These are phyloP conservation scores for Pelagophyceae sp. DNA, from an alignment of 352 stramenopile genomes.

Conservation along the genomic window DNA sequence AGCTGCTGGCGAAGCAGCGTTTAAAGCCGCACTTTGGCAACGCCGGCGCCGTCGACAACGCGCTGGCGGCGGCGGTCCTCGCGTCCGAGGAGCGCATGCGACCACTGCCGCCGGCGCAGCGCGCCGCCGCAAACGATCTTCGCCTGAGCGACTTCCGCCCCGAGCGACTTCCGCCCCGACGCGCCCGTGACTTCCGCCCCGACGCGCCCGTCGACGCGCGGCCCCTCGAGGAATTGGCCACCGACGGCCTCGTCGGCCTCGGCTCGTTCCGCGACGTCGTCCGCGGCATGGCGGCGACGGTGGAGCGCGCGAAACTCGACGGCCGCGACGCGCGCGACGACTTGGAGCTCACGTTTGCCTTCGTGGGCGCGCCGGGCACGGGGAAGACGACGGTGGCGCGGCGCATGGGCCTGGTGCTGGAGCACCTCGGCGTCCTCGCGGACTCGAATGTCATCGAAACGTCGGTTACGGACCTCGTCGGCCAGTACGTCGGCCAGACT, in stretches of 20 bases:
- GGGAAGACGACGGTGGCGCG: slow-evolving; percentile 70
- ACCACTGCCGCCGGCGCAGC: too few species aligned
- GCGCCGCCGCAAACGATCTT: too few species aligned
- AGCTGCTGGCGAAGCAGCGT: slow-evolving; percentile 55
- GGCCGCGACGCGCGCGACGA: slow-evolving; percentile 26
- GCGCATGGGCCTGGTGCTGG: slow-evolving; percentile 80
- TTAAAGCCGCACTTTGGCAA: slow-evolving; percentile 75
- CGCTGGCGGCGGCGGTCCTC: slow-evolving; percentile 62
- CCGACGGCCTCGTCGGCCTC: background rate
- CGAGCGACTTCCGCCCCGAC: too few species aligned
- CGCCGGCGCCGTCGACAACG: slow-evolving; percentile 64
- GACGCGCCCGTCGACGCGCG: too few species aligned
- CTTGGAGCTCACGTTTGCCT: slow-evolving; percentile 38
- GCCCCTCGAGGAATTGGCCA: too few species aligned
- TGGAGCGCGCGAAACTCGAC: slow-evolving; percentile 5
- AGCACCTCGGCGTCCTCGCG: slow-evolving; percentile 75
- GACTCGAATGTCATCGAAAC: slow-evolving; percentile 78
- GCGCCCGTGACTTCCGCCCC: too few species aligned
- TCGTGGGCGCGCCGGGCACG: slow-evolving; percentile 55
- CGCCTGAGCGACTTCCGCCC: too few species aligned
- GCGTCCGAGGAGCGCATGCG: slow-evolving; percentile 39
- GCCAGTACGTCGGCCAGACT: slow-evolving; percentile 41
- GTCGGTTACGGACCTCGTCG: slow-evolving; percentile 54
- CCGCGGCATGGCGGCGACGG: background rate
- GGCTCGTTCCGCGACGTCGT: too few species aligned